Percentiles rank a stretch among this genome's conserved stretches.
These are phyloP conservation scores for Globisporangium cystogenes DNA, from an alignment of 352 stramenopile species.

Conservation along the genomic window DNA sequence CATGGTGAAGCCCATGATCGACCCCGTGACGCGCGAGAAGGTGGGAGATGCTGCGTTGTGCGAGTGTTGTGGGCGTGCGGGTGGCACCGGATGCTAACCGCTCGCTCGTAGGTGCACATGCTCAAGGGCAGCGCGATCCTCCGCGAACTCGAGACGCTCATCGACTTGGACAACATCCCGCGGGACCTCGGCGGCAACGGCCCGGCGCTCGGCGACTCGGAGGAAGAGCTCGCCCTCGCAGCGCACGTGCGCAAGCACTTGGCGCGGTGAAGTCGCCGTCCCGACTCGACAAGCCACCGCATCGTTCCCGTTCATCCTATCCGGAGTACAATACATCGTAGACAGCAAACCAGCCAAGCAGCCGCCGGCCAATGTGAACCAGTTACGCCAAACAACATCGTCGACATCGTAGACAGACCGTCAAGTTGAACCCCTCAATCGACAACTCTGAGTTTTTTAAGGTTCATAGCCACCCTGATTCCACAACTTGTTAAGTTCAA, in stretches of 20 bases:
- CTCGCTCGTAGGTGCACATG: conserved; percentile 54
- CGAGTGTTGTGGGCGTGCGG: no score
- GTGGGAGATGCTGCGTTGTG: conserved; percentile 26
- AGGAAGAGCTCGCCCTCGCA: conserved; percentile 58
- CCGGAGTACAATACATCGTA: no score
- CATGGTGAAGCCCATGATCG: conserved; percentile 90
- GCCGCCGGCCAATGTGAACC: no score
- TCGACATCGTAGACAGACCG: no score
- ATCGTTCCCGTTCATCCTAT: no score
- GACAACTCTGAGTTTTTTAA: not conserved
- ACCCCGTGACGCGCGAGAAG: conserved; percentile 93
- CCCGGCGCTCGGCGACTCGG: conserved; percentile 49
- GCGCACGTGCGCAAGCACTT: conserved; percentile 74
- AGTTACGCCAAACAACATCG: no score
- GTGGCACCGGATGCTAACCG: not conserved
- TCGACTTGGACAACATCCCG: conserved; percentile 63
- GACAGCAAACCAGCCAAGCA: no score
- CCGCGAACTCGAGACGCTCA: conserved; percentile 61
- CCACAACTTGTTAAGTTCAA: not conserved
- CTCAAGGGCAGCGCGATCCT: conserved; percentile 78
- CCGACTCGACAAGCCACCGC: no score
- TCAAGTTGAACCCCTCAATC: no score
- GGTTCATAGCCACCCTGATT: not conserved
- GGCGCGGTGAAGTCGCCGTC: conserved; percentile 8
- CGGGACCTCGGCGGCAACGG: conserved; percentile 68